Base-by-base conservation (phyloP, 2,329 filamentous ascomycete genomes). In the Pseudogymnoascus sp. region DNA sequence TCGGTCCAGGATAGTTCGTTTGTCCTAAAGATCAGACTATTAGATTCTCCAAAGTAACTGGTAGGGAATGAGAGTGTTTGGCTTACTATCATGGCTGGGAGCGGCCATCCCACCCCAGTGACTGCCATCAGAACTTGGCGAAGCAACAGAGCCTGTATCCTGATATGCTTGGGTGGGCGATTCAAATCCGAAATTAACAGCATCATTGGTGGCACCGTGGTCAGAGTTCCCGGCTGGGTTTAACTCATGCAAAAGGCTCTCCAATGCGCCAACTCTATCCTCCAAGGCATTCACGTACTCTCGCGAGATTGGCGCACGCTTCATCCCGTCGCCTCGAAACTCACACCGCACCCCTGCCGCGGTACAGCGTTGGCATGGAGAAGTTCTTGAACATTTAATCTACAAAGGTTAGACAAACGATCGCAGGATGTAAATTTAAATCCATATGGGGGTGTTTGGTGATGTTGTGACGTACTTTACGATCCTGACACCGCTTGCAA, bases 401-500 rank as follows among this genome's bases (percentile, higher is more conserved):
- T 63, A 14, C 2, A 9, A 22, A 59, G 15, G 9, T 61, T 43
- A 59, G 36, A 43, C 59, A 61, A 12, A 12, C 3, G 18, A 20
- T 33, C 47, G 22, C 7, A 30, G 22, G 7, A 33, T 8, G 9
- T 2, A 53, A 5, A 18, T 53, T 5, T 2, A 53, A 5, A 18
- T 53, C 2, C 2, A 53, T 33, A 12, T 8, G 18, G 43, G 25
- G 2, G n/a, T 33, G 25, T 15, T 15, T 30, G 11, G 30, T 4
- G 35, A 39, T 11, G 18, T 5, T 30, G 5, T 59, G 20, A 22
- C 60, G 8, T 57, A 63, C 62, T 50, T 63, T 63, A 47, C 62
- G 62, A 53, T 62, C 60, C 22, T 63, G 62, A 43, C 62, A 63
- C 36, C 62, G 60, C 57, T 63, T 63, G 36, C 62, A 63, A 3